Base-by-base conservation (phyloP, 169 alveolate genomes). In the Theileria equi region DNA sequence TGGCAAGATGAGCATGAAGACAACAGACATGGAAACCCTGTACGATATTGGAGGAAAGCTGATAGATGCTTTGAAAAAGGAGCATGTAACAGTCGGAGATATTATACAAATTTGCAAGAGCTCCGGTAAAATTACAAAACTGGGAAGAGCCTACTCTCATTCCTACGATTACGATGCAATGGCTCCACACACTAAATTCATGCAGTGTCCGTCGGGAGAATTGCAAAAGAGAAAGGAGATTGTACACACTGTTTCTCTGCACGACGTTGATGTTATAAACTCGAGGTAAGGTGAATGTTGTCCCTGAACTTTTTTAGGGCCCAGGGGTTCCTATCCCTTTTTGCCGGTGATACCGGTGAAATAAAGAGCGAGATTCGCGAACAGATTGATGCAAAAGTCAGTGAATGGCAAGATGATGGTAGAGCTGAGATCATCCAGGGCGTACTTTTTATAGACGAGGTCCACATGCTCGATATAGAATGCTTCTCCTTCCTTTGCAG, bases 271-370 rank as follows among this genome's bases (percentile, higher is more conserved):
- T 86, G 99, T 97, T 45, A 95, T 96, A 57, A 98, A 98, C 86
- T 91, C 98, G 45, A 81, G 96, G 32, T 76, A 94, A 32, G 96
- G 95, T 73, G 99, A 99, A 17, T 96, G 95, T 70, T 76, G 96
- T 54, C 98, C 98, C 94, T 81, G 98, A 38, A 43, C 32, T 25
- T 11, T n/a, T 60, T 5, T 40, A 81, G 96, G 17, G 73, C 96
- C 31, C 98, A 98, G 74, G 99, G 99, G 23, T 96, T 96, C 73
- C 77, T 96, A 54, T 98, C 99, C 4, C 88, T 98, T 26, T 98
- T 98, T 76, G 97, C 99, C 10, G 99, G 99, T 29, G 99, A 98
- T 80, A 96, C 98, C 31, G 99, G 99, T 26, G 99, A 98, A 89
- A 96, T 98, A 21, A 96, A 95, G 72, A 89, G 90, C 54, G 98